phyloP scores from a whole-genome alignment of 1,284 basidiomycete genomes.

The Tremellales sp. region DNA sequence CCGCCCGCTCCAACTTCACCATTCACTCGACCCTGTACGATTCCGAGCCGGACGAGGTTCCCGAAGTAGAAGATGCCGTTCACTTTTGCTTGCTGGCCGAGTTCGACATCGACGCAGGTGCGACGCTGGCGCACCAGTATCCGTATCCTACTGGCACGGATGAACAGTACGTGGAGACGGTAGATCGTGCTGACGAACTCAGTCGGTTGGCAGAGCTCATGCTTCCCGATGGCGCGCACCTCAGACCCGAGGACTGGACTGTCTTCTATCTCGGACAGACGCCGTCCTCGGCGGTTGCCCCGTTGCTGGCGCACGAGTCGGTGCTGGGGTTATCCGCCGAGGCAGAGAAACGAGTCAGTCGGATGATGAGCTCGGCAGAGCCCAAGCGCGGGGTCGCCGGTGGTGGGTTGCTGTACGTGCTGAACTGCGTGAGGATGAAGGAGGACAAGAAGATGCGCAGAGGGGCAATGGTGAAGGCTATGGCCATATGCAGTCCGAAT shows the following conservation, averaged over 20 bases:
- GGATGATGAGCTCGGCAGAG: conserved; percentile 17
- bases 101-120: conserved; percentile 90
- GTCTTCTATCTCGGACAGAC: conserved; percentile 97
- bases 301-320: conserved; percentile 58
- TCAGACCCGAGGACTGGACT: conserved; percentile 93
- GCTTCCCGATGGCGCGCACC: conserved; percentile 96
- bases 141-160: conserved; percentile 86
- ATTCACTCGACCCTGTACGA: neutral
- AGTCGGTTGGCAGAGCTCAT: conserved; percentile 94
- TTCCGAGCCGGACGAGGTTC: neutral
- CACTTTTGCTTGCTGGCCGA: conserved; percentile 90
- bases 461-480: conserved; percentile 90
- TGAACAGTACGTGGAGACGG: conserved; percentile 64
- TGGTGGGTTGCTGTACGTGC: conserved; percentile 74
- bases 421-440: conserved; percentile 94
- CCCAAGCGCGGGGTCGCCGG: conserved; percentile 37
- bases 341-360: conserved; percentile 19
- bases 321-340: conserved; percentile 13
- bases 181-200: neutral
- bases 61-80: conserved; percentile 60
- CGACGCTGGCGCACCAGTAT: conserved; percentile 87
- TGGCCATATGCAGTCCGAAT: conserved; percentile 92
- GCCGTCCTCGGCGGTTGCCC: conserved; percentile 74
- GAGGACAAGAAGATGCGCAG: conserved; percentile 84
- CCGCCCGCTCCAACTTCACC: conserved; percentile 10